These are phyloP conservation scores for Cylindrotheca fusiformis DNA, from an alignment of 108 stramenopile species.

Conservation along the genomic window DNA sequence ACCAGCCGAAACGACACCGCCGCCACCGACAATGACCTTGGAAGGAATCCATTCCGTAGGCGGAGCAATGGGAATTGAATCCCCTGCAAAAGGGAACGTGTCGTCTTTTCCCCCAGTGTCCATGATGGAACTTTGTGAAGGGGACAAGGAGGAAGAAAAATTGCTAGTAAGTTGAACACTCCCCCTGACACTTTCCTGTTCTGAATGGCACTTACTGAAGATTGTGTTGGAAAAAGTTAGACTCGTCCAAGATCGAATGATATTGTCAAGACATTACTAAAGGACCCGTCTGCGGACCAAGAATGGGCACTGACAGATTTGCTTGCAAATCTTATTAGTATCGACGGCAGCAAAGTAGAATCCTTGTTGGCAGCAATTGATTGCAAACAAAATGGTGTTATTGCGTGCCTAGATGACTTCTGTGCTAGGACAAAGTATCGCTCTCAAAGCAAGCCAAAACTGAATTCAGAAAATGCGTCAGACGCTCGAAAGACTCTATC, in stretches of 20 bases:
- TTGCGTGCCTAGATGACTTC: constrained; percentile 10
- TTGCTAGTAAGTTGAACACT: too few relatives aligned
- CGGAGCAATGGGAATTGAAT: constrained; percentile 8
- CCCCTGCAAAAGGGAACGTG: neutral
- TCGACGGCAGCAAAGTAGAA: neutral
- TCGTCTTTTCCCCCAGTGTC: too few relatives aligned
- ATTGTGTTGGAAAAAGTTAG: too few relatives aligned
- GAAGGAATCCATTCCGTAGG: constrained; percentile 22
- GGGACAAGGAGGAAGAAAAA: neutral
- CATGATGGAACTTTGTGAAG: neutral
- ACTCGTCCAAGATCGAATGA: too few relatives aligned
- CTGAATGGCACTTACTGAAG: too few relatives aligned
- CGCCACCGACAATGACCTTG: constrained; percentile 12
- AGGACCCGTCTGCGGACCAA: constrained; percentile 18
- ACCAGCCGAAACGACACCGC: constrained; percentile 14
- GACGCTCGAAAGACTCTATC: constrained; percentile 1
- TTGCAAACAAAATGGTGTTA: neutral
- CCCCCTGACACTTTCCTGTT: too few relatives aligned
- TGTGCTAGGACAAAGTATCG: neutral
- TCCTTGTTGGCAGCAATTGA: neutral
- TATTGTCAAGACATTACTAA: constrained; percentile 1
- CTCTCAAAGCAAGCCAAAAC: constrained; percentile 5
- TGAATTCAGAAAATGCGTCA: neutral
- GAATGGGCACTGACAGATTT: constrained; percentile 7
- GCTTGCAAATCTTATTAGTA: constrained; percentile 5